phyloP scores from a whole-genome alignment of 2,329 filamentous ascomycete genomes.

The Apiospora marii region DNA sequence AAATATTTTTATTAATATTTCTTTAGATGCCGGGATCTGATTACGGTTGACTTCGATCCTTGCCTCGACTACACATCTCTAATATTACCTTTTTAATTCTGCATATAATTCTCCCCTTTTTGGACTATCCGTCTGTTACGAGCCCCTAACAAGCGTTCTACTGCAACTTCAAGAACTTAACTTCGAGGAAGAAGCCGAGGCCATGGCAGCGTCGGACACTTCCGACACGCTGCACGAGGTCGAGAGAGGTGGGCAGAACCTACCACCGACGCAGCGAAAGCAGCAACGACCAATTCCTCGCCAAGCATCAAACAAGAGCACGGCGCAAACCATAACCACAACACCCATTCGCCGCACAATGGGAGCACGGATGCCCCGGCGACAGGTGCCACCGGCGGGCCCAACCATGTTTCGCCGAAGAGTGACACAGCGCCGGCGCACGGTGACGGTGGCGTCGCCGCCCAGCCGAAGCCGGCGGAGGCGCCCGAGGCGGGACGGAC shows the following conservation, averaged over 20 bases:
- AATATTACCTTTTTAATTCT: neutral
- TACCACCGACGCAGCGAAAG: neutral
- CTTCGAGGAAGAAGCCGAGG: neutral
- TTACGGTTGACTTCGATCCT: neutral
- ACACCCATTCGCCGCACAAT: neutral
- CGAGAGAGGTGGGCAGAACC: slow-evolving; percentile 13
- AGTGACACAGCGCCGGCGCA: neutral
- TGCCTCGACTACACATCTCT: no score
- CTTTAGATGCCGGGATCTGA: neutral
- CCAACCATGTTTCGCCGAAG: neutral
- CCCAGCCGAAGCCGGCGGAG: neutral
- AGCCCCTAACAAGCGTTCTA: neutral
- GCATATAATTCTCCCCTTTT: neutral
- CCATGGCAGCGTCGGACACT: neutral
- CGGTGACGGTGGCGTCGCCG: neutral
- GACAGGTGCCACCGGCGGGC: neutral
- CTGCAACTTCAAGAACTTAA: neutral
- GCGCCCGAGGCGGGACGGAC: slow-evolving; percentile 33
- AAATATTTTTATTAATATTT: neutral
- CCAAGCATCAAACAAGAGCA: neutral
- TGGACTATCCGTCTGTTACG: neutral
- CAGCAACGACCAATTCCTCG: neutral
- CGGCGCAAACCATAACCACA: slow-evolving; percentile 1
- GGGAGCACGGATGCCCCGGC: neutral
- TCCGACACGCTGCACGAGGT: slow-evolving; percentile 13